Conservation (phyloP, 495 filamentous ascomycete genomes). For the Xeromyces bisporus region DNA sequence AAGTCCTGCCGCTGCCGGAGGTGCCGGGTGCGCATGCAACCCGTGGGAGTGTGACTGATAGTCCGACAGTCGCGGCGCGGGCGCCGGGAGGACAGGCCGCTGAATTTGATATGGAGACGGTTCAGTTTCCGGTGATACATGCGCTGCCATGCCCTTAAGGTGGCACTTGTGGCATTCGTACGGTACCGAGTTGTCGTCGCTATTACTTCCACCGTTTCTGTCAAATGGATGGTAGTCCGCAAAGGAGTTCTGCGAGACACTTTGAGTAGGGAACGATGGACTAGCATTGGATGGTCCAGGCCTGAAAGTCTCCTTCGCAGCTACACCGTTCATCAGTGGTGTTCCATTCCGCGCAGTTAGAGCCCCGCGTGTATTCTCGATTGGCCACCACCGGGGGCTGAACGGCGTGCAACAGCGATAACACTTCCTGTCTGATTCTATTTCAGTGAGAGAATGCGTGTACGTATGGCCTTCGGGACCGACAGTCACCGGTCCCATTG, state of each 20-base stretch:
- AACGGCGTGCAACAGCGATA: slow-evolving; percentile 20
- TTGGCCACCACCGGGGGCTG: slow-evolving; percentile 30
- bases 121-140: slow-evolving; percentile 20
- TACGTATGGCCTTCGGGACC: slow-evolving; percentile 16
- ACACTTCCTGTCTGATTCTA: slow-evolving; percentile 17
- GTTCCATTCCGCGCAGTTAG: slow-evolving; percentile 8
- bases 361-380: slow-evolving; percentile 11
- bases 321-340: slow-evolving; percentile 18
- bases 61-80: slow-evolving; percentile 18
- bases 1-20: slow-evolving; percentile 7
- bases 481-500: slow-evolving; percentile 20
- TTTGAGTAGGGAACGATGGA: slow-evolving; percentile 14
- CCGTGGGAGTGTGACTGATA: slow-evolving; percentile 14
- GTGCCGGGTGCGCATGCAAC: slow-evolving; percentile 15
- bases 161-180: slow-evolving; percentile 39
- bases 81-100: slow-evolving; percentile 17
- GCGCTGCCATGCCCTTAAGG: slow-evolving; percentile 22
- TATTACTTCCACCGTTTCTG: not conserved
- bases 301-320: slow-evolving; percentile 5
- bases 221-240: slow-evolving; percentile 8
- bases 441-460: slow-evolving; percentile 5
- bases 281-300: slow-evolving; percentile 7
- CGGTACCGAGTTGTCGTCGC: slow-evolving; percentile 2
- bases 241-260: slow-evolving; percentile 10
- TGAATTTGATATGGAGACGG: slow-evolving; percentile 20